These are phyloP conservation scores for Neoascochyta sp. DNA, from an alignment of 2,329 filamentous ascomycete species.

Conservation along the genomic window DNA sequence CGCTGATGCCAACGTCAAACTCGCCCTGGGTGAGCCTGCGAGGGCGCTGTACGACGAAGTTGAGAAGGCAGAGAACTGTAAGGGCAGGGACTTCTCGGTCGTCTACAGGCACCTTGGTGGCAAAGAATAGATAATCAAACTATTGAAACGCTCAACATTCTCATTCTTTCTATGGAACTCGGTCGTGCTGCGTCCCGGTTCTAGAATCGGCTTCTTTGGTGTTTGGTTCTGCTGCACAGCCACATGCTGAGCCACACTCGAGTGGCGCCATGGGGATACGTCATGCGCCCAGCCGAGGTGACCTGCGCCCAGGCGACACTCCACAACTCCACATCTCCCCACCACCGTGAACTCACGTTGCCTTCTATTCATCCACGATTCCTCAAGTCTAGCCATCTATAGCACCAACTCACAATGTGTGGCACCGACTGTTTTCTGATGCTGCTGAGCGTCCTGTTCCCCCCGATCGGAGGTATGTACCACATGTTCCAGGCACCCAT, in stretches of 20 bases:
- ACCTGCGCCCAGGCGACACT: constrained; percentile 5
- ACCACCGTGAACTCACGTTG: no score
- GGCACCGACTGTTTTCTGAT: constrained; percentile 59
- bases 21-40: constrained; percentile 46
- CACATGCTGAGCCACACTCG: constrained; percentile 5
- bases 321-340: constrained; percentile 3
- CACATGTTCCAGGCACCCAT: constrained; percentile 16
- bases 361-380: constrained; percentile 1
- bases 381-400: constrained; percentile 1
- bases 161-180: neutral
- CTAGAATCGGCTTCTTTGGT: neutral
- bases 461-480: constrained; percentile 53
- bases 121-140: constrained; percentile 35
- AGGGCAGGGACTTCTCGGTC: constrained; percentile 50
- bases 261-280: no score
- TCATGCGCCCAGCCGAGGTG: constrained; percentile 6
- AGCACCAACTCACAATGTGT: constrained; percentile 47
- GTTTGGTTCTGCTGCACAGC: neutral
- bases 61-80: constrained; percentile 43
- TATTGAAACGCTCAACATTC: neutral
- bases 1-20: constrained; percentile 43
- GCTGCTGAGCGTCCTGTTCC: constrained; percentile 59
- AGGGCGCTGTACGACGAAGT: constrained; percentile 46
- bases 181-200: neutral
- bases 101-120: constrained; percentile 50